Percentiles rank a stretch among this genome's conserved stretches.
Conservation (phyloP, 1,139 yeast species). For the Yamadazyma pseudoaaseri region DNA sequence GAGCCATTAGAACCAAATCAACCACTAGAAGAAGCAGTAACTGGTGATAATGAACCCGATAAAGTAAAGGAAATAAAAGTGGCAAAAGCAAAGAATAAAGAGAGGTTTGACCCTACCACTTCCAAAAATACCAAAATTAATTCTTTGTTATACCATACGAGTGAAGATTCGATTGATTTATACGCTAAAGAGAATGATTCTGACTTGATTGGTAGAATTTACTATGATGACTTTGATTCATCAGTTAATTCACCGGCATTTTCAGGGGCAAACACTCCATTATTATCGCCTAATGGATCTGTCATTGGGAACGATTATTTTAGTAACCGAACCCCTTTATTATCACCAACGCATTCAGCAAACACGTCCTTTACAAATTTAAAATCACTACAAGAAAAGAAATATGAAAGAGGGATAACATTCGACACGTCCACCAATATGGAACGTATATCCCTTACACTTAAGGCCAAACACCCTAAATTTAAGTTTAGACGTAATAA, state of each 20-base stretch:
- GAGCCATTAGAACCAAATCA: neutral
- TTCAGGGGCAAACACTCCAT: conserved; percentile 20
- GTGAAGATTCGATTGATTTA: conserved; percentile 40
- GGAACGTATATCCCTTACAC: conserved; percentile 46
- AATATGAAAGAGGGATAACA: conserved; percentile 43
- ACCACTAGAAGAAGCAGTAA: conserved; percentile 5
- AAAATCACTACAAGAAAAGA: conserved; percentile 9
- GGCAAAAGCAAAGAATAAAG: conserved; percentile 12
- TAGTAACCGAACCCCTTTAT: conserved; percentile 7
- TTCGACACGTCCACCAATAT: conserved; percentile 49
- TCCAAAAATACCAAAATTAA: conserved; percentile 38
- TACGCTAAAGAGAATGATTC: conserved; percentile 40
- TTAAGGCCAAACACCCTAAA: conserved; percentile 55
- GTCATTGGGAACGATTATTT: conserved; percentile 14
- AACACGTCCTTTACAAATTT: conserved; percentile 12
- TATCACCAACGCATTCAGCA: conserved; percentile 6
- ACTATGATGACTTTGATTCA: conserved; percentile 45
- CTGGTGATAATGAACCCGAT: conserved; percentile 7
- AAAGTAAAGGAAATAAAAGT: conserved; percentile 14
- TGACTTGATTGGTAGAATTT: conserved; percentile 43
- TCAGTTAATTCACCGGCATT: conserved; percentile 22
- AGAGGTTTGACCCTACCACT: conserved; percentile 31
- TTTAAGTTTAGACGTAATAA: conserved; percentile 56
- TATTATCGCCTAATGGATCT: conserved; percentile 16
- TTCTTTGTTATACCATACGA: conserved; percentile 40